Evolutionary conservation across 192 early-diverging fungal genomes (phyloP).

Genomic region (Backusella morwellensis): DNA sequence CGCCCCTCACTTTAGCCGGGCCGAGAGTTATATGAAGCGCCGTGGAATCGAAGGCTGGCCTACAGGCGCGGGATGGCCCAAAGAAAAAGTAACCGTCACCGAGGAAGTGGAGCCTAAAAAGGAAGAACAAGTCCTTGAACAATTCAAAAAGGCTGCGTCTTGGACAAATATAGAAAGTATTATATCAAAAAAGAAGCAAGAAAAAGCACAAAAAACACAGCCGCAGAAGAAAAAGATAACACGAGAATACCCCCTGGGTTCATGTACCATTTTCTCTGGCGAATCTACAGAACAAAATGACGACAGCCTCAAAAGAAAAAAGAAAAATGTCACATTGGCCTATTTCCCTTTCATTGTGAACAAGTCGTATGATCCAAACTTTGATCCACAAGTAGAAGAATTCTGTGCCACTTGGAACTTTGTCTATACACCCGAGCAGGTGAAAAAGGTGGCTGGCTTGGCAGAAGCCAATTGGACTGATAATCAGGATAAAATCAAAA

Average conservation of each 20-base stretch:
- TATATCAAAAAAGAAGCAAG: background rate
- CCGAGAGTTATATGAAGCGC: constrained; percentile 59
- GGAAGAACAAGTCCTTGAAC: background rate
- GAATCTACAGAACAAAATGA: background rate
- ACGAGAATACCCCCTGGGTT: constrained; percentile 1
- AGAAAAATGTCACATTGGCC: constrained; percentile 43
- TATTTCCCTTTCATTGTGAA: constrained; percentile 72
- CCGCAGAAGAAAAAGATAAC: background rate
- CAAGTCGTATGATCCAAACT: constrained; percentile 41
- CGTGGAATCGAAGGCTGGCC: constrained; percentile 62
- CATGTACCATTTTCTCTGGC: constrained; percentile 12
- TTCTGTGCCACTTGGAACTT: constrained; percentile 72
- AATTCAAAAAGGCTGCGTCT: background rate
- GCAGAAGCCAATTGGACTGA: constrained; percentile 55
- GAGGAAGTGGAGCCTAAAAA: background rate
- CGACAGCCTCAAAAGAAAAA: constrained; percentile 6
- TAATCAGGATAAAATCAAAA: constrained; percentile 48
- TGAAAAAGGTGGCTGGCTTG: constrained; percentile 56
- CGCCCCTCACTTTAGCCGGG: constrained; percentile 63
- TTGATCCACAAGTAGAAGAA: constrained; percentile 62
- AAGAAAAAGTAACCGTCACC: constrained; percentile 7
- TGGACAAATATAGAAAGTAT: constrained; percentile 5
- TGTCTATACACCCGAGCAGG: constrained; percentile 63
- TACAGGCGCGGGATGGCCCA: constrained; percentile 31
- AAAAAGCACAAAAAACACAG: background rate